Evolutionary conservation across 202 grass and related monocot species (phyloP).

Genomic region (Carex arenaria): DNA sequence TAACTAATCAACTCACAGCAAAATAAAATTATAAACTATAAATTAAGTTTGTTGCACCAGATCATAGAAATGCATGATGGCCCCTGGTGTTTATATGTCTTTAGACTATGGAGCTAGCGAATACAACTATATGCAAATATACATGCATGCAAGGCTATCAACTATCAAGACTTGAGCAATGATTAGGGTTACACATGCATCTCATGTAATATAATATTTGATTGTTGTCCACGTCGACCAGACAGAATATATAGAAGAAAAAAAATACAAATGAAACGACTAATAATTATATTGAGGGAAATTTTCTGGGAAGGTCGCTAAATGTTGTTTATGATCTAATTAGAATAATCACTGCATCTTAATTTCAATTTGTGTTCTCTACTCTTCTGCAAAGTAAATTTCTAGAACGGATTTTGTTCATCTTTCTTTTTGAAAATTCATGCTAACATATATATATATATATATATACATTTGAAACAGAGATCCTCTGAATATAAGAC

Average conservation of each 20-base stretch:
- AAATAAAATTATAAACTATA: not conserved
- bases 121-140: not conserved
- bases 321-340: not conserved
- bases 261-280: not conserved
- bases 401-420: no score
- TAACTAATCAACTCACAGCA: not conserved
- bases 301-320: conserved; percentile 3
- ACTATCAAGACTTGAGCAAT: not conserved
- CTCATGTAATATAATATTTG: not conserved
- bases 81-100: not conserved
- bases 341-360: not conserved
- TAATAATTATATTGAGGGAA: not conserved
- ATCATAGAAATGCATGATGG: no score
- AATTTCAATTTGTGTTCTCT: not conserved
- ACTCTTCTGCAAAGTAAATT: no score
- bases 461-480: no score
- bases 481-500: no score
- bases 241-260: not conserved
- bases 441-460: no score
- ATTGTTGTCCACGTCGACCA: not conserved
- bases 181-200: not conserved
- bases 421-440: no score
- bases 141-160: not conserved
- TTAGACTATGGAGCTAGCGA: not conserved
- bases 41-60: not conserved